Percentiles rank a stretch among this genome's conserved stretches.
Conservation (phyloP, 495 filamentous ascomycete genomes). For the Neurospora sp. region DNA sequence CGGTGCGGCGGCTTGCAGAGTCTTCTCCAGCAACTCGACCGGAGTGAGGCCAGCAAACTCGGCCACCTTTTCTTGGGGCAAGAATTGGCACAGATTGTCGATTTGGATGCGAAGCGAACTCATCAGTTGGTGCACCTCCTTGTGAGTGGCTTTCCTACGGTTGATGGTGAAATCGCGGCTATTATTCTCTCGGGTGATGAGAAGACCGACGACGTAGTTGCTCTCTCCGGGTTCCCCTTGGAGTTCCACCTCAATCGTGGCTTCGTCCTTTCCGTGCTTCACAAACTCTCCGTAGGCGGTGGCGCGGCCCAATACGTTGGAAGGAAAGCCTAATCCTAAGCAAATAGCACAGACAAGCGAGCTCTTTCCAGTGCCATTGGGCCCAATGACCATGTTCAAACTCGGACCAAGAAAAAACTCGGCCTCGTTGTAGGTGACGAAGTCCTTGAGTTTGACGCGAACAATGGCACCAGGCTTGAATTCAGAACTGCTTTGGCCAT, state of each 20-base stretch:
- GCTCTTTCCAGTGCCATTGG: constrained; percentile 96
- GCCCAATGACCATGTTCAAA: constrained; percentile 97
- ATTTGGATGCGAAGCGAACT: constrained; percentile 75
- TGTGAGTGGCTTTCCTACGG: constrained; percentile 43
- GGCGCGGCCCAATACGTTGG: constrained; percentile 77
- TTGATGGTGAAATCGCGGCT: constrained; percentile 64
- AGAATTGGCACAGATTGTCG: constrained; percentile 95
- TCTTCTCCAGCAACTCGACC: constrained; percentile 75
- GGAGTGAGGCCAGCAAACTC: constrained; percentile 83
- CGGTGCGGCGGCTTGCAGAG: constrained; percentile 76
- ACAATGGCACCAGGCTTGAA: constrained; percentile 83
- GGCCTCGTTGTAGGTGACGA: constrained; percentile 87
- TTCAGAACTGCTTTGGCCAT: constrained; percentile 5
- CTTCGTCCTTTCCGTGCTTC: constrained; percentile 73
- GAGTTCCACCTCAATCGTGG: constrained; percentile 83
- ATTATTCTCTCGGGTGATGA: constrained; percentile 74
- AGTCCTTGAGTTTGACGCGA: constrained; percentile 76
- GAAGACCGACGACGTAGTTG: constrained; percentile 66
- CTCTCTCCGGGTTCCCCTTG: constrained; percentile 39
- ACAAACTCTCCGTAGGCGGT: constrained; percentile 83
- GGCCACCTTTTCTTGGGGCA: constrained; percentile 92
- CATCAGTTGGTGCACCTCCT: constrained; percentile 53
- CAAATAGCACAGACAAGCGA: constrained; percentile 97
- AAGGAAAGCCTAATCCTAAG: constrained; percentile 76
- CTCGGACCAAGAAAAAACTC: constrained; percentile 86